Base-by-base conservation (phyloP, 2,329 filamentous ascomycete species). In the Ascochyta pisi region DNA sequence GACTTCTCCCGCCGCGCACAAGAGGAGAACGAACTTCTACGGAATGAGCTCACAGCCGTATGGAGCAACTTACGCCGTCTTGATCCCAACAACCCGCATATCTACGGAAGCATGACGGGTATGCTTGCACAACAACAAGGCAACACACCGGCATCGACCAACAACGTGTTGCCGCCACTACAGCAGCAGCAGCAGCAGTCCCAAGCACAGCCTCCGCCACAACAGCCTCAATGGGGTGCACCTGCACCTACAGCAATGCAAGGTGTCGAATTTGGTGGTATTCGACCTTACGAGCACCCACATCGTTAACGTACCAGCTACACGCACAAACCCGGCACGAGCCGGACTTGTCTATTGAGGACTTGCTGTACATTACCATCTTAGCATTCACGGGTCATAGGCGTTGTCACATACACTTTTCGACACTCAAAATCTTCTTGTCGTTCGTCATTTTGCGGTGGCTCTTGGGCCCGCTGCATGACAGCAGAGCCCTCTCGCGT, bases 21-120 rank as follows among this genome's bases (percentile, higher is more conserved):
- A 50, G 78, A 80, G 66, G 79, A 82, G 65, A 81, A 79, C 40
- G 76, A 81, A 8, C 70, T 77, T 43, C 67, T 83, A 47, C 78
- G 78, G 44, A 78, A 75, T 29, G 81, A 83, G 61, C 54, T 82
- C 4, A 70, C 74, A 41, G 70, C 80, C 33, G 77, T 80, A 57
- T 81, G 79, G 68, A 75, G 78, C 49, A 76, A 77, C 42, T 71
- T 82, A 8, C 76, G 77, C 34, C 77, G 78, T 37, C 53, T 77
- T n/a, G 80, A 83, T 49, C 79, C 80, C 6, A 73, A 70, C 57
- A 75, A 73, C 22, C 71, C 77, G 27, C 80, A 82, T 53, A 74
- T 82, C 7, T 83, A 81, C 58, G 80, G 80, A 43, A 74, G 69
- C 49, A 77, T 78, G 70, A 80, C 79, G 1, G 73, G 71, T 19